A percentile compares a stretch with the other conserved stretches of the same genome.
Evolutionary conservation across 164 flowering plant genomes (phyloP).

Genomic region (Macadamia integrifolia): DNA sequence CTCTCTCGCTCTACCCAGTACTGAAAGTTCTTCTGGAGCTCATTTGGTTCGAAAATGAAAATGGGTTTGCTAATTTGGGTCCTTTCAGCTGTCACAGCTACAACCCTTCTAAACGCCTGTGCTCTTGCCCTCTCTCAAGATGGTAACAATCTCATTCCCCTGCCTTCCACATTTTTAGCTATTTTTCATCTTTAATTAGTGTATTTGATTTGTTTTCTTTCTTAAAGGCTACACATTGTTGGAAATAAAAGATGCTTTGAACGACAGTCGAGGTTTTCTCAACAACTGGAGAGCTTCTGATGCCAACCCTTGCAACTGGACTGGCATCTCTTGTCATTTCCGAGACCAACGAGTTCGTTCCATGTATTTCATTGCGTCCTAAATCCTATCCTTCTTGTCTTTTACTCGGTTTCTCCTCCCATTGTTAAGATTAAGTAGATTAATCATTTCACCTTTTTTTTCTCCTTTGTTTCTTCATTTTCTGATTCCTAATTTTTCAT

Average conservation of each 20-base stretch:
- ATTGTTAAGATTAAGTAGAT: no score
- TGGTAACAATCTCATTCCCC: slow-evolving; percentile 38
- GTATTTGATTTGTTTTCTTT: slow-evolving; percentile 4
- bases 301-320: slow-evolving; percentile 78
- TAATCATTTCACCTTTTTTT: not conserved
- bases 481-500: not conserved
- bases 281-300: slow-evolving; percentile 69
- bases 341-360: slow-evolving; percentile 58
- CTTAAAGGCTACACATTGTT: slow-evolving; percentile 59
- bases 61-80: slow-evolving; percentile 24
- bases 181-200: slow-evolving; percentile 1
- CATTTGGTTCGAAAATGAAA: slow-evolving; percentile 5
- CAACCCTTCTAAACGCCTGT: slow-evolving; percentile 27
- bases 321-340: slow-evolving; percentile 68
- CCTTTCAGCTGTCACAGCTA: slow-evolving; percentile 15
- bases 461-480: slow-evolving; percentile 1
- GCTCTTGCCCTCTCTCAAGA: slow-evolving; percentile 62
- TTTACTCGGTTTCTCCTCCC: no score
- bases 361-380: slow-evolving; percentile 39
- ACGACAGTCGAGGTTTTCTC: slow-evolving; percentile 56
- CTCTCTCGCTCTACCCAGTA: not conserved
- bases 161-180: not conserved
- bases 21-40: not conserved
- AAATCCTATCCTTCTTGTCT: no score
- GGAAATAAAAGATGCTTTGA: slow-evolving; percentile 60